These are phyloP conservation scores for Lodderomyces elongisporus DNA, from an alignment of 1,139 yeast species.

Conservation along the genomic window DNA sequence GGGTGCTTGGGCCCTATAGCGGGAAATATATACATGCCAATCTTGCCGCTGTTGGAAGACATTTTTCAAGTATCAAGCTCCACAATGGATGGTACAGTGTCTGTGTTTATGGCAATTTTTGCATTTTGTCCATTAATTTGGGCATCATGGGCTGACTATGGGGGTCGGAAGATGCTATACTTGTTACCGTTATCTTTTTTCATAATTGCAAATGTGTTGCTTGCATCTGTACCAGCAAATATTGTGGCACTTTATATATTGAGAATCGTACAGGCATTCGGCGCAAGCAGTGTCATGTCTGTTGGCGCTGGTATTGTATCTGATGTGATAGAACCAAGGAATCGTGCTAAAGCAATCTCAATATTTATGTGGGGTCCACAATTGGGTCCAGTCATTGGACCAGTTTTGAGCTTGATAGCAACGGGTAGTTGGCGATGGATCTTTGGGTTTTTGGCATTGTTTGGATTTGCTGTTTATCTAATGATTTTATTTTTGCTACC, in stretches of 20 bases:
- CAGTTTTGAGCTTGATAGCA: constrained; percentile 40
- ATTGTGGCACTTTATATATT: constrained; percentile 40
- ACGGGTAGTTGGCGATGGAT: constrained; percentile 50
- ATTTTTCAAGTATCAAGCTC: constrained; percentile 40
- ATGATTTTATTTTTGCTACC: constrained; percentile 44
- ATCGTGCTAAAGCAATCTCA: constrained; percentile 48
- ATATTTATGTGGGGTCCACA: constrained; percentile 59
- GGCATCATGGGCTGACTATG: constrained; percentile 55
- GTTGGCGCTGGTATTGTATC: constrained; percentile 56
- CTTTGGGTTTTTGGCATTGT: constrained; percentile 48
- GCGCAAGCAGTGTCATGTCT: constrained; percentile 51
- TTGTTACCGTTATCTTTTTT: constrained; percentile 40
- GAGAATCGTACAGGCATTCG: constrained; percentile 49
- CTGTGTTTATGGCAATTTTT: constrained; percentile 54
- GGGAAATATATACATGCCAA: constrained; percentile 57
- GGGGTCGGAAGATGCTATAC: constrained; percentile 52
- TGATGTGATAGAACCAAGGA: constrained; percentile 43
- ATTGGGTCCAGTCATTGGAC: constrained; percentile 55
- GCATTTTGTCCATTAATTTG: constrained; percentile 51
- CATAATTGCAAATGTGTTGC: constrained; percentile 41
- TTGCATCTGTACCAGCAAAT: constrained; percentile 46
- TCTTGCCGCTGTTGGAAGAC: constrained; percentile 42
- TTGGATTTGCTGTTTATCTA: constrained; percentile 36
- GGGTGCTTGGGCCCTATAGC: constrained; percentile 59
- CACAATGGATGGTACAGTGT: constrained; percentile 53